Evolutionary conservation across 2,329 filamentous ascomycete species (phyloP).

Genomic region (Penicillium sp.): DNA sequence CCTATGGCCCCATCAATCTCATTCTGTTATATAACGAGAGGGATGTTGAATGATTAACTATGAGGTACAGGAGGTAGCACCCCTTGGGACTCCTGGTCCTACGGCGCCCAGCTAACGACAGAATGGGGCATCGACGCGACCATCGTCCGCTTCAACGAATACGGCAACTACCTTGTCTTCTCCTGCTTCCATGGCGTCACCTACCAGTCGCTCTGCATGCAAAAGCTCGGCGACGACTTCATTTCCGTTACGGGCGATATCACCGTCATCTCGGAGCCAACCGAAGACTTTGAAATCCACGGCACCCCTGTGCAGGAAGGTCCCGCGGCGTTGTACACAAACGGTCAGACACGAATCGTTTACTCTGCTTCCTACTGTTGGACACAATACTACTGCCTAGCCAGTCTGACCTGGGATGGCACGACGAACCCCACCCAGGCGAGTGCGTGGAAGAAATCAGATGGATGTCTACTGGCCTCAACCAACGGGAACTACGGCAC

Average conservation of each 20-base stretch:
- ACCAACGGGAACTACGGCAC: constrained; percentile 61
- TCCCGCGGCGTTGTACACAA: constrained; percentile 55
- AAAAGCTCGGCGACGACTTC: constrained; percentile 12
- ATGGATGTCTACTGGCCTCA: constrained; percentile 53
- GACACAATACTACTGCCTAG: constrained; percentile 57
- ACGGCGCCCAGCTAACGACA: constrained; percentile 49
- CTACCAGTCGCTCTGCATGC: constrained; percentile 18
- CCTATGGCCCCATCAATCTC: neutral
- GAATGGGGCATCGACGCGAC: constrained; percentile 59
- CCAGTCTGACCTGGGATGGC: constrained; percentile 56
- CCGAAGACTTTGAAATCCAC: constrained; percentile 31
- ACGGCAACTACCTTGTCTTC: constrained; percentile 58
- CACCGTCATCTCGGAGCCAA: constrained; percentile 54
- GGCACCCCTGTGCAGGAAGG: constrained; percentile 58
- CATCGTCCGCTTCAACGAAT: constrained; percentile 50
- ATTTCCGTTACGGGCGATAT: constrained; percentile 42
- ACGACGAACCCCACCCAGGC: constrained; percentile 48
- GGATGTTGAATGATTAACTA: neutral
- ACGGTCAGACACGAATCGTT: constrained; percentile 54
- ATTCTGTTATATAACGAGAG: neutral
- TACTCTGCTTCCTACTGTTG: constrained; percentile 61
- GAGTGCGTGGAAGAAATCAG: constrained; percentile 53
- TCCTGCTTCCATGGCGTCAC: constrained; percentile 49
- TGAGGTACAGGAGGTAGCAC: constrained; percentile 46
- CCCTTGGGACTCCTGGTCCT: constrained; percentile 55